Evolutionary conservation across 768 basidiomycete species (phyloP), one percentile per base, ranked within the genome.

Genomic region (Postia placenta): DNA sequence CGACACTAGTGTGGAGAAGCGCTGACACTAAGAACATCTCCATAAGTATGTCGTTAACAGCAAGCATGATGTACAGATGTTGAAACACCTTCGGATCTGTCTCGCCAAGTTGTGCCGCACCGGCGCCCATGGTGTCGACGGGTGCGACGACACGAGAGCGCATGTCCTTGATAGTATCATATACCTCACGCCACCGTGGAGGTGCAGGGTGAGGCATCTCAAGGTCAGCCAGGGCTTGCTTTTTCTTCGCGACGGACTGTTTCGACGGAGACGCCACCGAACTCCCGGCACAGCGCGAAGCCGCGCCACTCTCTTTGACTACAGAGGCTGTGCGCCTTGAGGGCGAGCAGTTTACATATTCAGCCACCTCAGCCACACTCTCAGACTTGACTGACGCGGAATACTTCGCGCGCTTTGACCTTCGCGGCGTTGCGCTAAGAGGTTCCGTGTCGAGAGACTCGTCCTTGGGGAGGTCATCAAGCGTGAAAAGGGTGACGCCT

Each of bases 41-140:
- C 20, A n/a, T n/a, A n/a, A n/a, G n/a, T n/a, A n/a, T n/a, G n/a
- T n/a, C n/a, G n/a, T n/a, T n/a, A n/a, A n/a, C 37, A 11, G 22
- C 33, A 35, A 9, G 33, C 23, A 17, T 25, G 33, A 35, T 35
- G n/a, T n/a, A n/a, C 30, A 15, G 30, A 33, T 7, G 30, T 15
- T 33, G 30, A 33, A 33, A 33, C 42, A 86, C 89, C 74, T 79
- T 82, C 6, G 85, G 84, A 42, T 87, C 80, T 5, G 59, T 65
- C 58, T 87, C 86, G 35, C 75, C 73, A 44, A 60, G 58, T 51
- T 88, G 82, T 0, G 85, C 85, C 49, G 74, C 75, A 41, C 87
- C 81, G 56, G 90, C 90, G 1, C 92, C 91, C 89, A 93, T 90
- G 0, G 85, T 88, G 59, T 98, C 95, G 1, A 96, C 95, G 0